Evolutionary conservation across 805 yeast species (phyloP).

Genomic region (Metschnikowia drakensbergensis): DNA sequence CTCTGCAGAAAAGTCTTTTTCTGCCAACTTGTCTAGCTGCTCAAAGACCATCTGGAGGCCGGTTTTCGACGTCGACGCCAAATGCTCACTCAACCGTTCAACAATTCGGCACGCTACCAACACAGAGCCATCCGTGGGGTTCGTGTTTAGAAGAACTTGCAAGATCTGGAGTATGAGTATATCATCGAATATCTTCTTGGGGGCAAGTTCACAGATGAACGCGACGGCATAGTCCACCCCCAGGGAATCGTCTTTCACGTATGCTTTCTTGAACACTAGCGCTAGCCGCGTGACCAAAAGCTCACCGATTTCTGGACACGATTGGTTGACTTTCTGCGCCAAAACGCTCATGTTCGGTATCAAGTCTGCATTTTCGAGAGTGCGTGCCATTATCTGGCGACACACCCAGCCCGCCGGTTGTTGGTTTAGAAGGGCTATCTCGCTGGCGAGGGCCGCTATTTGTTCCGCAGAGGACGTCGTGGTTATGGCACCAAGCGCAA

Average conservation of each 20-base stretch:
- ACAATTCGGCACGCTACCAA: slow-evolving; percentile 52
- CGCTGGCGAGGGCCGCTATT: background rate
- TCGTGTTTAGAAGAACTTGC: slow-evolving; percentile 32
- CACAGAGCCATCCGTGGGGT: slow-evolving; percentile 53
- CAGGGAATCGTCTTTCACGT: slow-evolving; percentile 24
- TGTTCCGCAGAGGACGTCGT: background rate
- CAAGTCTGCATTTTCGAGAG: slow-evolving; percentile 35
- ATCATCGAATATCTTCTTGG: slow-evolving; percentile 49
- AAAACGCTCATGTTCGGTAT: slow-evolving; percentile 55
- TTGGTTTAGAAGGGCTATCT: background rate
- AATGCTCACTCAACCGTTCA: slow-evolving; percentile 47
- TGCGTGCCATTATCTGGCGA: slow-evolving; percentile 54
- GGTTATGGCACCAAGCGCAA: background rate
- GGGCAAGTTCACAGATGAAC: slow-evolving; percentile 61
- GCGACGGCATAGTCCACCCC: slow-evolving; percentile 40
- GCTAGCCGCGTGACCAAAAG: slow-evolving; percentile 51
- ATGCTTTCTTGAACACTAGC: slow-evolving; percentile 54
- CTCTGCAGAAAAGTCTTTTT: slow-evolving; percentile 28
- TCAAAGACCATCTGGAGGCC: slow-evolving; percentile 55
- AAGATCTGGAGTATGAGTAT: slow-evolving; percentile 32
- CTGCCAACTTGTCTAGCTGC: slow-evolving; percentile 55
- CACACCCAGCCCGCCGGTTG: slow-evolving; percentile 46
- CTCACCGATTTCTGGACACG: slow-evolving; percentile 67
- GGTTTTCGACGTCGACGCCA: slow-evolving; percentile 40
- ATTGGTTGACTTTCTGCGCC: slow-evolving; percentile 57